Evolutionary conservation across 768 basidiomycete genomes (phyloP), one percentile per base, ranked within the genome.

Genomic region (Tylopilus sp.): DNA sequence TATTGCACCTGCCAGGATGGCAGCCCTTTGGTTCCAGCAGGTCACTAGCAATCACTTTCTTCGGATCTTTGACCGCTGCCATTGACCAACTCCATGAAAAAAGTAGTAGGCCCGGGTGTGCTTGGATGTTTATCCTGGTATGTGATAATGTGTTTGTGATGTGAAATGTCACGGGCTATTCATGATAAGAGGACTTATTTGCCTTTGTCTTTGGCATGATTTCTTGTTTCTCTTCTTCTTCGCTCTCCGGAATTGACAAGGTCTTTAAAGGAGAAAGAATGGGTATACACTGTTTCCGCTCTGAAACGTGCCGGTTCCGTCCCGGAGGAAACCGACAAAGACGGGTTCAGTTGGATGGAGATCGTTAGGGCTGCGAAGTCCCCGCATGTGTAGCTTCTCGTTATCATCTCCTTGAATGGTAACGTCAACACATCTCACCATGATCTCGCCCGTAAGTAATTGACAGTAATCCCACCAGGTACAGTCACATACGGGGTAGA

Each of bases 101-200:
- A 5, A 70, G 69, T 2, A 78, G 80, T 3, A 75, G 68, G 48
- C 70, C 76, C 1, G 84, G 80, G 2, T 86, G 83, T 84, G 71
- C 76, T 28, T 85, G 80, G 82, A 75, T 82, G 55, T 79, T 81
- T 51, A 78, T 81, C 40, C 44, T 79, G n/a, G 77, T 79, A 60
- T 1, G 64, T 56, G 0, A 1, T 36, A 36, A 13, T 9, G 2
- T 3, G 2, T 30, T 36, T n/a, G 2, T 1, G 2, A 30, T 11
- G 1, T 31, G 4, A 42, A 22, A n/a, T 40, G 33, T 33, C 15
- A 20, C 41, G 53, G 13, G 59, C 33, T 4, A 0, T 7, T 38
- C 15, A 11, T 12, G 30, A n/a, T 25, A 72, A 66, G 80, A 88
- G 65, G 87, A 88, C 1, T 66, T 77, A 4, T 80, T 89, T 65